phyloP scores from a whole-genome alignment of 2,329 filamentous ascomycete species.

The Dothiorella sarmentorum region DNA sequence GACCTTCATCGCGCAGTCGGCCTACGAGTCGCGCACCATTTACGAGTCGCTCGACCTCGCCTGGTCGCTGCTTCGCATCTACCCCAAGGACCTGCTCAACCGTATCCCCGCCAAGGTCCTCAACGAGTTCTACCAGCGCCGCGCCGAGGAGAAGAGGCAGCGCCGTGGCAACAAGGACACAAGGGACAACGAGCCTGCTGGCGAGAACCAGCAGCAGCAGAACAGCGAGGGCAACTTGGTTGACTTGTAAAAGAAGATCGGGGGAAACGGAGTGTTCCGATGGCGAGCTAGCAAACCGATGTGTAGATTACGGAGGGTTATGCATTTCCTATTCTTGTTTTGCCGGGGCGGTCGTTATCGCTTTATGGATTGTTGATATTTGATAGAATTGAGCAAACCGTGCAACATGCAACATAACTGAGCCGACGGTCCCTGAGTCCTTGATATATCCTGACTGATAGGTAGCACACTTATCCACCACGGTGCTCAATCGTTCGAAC shows the following conservation, averaged over 20 bases:
- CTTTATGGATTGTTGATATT: conserved; percentile 6
- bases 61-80: conserved; percentile 94
- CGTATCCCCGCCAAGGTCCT: conserved; percentile 59
- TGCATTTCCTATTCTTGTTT: conserved; percentile 9
- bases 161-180: conserved; percentile 44
- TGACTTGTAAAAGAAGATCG: conserved; percentile 9
- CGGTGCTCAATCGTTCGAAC: too few relatives aligned
- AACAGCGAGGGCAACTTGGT: conserved; percentile 13
- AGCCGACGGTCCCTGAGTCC: too few relatives aligned
- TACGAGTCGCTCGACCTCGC: conserved; percentile 93
- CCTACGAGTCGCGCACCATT: conserved; percentile 89
- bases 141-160: conserved; percentile 30
- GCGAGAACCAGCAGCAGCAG: conserved; percentile 18
- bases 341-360: neutral
- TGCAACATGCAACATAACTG: neutral
- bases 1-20: conserved; percentile 85
- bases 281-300: neutral
- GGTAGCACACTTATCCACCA: too few relatives aligned
- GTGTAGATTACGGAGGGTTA: conserved; percentile 11
- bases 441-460: too few relatives aligned
- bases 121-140: conserved; percentile 50
- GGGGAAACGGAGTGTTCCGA: neutral
- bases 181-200: conserved; percentile 38
- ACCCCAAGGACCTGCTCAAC: conserved; percentile 96
- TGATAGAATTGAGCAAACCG: conserved; percentile 2